Evolutionary conservation across 2,329 filamentous ascomycete species (phyloP), one percentile per base, ranked within the genome.

Genomic region (Verticillium nonalfalfae): DNA sequence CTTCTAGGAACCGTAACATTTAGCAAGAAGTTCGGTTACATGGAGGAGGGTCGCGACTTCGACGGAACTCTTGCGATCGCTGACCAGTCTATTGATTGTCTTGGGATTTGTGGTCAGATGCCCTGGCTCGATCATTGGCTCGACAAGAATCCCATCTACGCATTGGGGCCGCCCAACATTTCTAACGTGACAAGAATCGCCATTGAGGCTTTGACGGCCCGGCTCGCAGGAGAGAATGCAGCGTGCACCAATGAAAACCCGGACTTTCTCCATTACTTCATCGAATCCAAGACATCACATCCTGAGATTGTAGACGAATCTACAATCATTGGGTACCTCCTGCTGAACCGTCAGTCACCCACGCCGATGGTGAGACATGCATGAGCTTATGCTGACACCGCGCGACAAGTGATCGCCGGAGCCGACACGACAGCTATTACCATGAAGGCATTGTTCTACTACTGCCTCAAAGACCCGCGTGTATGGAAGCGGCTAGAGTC

Each of bases 1-100:
- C 71, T 78, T n/a, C 70, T 78, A 18, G 75, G 77, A 18, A 72
- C 73, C 35, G 63, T 78, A 21, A 74, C 72, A 26, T 79, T 78
- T 56, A 73, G 76, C 21, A 68, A 70, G 10, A 71, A 71, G 59
- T 76, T 78, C 59, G 76, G 78, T 2, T 80, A 78, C 64, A 68
- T 79, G 58, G 67, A 78, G 31, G 65, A 70, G 7, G 70, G 73
- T 1, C 60, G 65, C 2, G 78, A 81, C 62, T 66, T 76, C 59
- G 72, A 73, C 31, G 70, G 70, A 7, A 76, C 72, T 57, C 74
- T 79, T 14, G 64, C 50, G 1, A 62, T 63, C 9, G 62, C 62
- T 1, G 65, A 68, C 31, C 64, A 70, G 13, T 69, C 76, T 1
- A 66, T 77, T 0, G 71, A 76, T 45, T 71, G 75, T 70, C 65